Conservation (phyloP, 2,329 filamentous ascomycete genomes). For the Aureobasidium melanogenum region DNA sequence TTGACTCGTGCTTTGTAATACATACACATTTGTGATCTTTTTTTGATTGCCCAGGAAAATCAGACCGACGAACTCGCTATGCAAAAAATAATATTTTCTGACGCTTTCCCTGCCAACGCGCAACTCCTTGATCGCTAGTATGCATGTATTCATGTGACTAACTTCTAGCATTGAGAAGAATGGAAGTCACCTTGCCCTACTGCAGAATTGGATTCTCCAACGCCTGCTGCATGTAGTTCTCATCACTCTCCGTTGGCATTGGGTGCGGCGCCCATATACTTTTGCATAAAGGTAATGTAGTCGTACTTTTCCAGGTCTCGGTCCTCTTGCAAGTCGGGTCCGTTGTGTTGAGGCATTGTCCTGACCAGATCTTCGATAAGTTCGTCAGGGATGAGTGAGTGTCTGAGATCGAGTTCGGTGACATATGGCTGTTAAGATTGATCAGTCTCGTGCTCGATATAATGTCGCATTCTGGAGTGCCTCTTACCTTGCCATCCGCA, state of each 20-base stretch:
- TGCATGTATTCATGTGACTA: background rate
- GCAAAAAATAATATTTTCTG: background rate
- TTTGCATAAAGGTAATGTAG: constrained; percentile 96
- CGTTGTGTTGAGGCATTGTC: constrained; percentile 76
- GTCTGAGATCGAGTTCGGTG: constrained; percentile 90
- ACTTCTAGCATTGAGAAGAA: background rate
- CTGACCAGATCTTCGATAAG: constrained; percentile 87
- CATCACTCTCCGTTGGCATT: background rate
- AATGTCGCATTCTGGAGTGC: background rate
- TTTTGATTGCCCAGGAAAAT: background rate
- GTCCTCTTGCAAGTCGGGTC: constrained; percentile 79
- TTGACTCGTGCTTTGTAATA: background rate
- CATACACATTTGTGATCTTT: background rate
- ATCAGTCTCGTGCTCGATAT: background rate
- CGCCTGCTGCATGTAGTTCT: background rate
- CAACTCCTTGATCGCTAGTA: background rate
- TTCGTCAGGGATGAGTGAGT: constrained; percentile 91
- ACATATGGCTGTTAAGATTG: constrained; percentile 60
- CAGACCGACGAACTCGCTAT: background rate
- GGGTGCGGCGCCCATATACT: constrained; percentile 33
- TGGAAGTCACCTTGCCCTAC: background rate
- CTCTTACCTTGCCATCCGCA: constrained; percentile 75
- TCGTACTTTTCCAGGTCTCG: constrained; percentile 81
- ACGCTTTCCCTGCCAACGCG: background rate
- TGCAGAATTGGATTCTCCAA: background rate